Percentiles rank a stretch among this genome's conserved stretches.
These are phyloP conservation scores for Aegilops longissima DNA, from an alignment of 176 grass and related monocot species.

Conservation along the genomic window DNA sequence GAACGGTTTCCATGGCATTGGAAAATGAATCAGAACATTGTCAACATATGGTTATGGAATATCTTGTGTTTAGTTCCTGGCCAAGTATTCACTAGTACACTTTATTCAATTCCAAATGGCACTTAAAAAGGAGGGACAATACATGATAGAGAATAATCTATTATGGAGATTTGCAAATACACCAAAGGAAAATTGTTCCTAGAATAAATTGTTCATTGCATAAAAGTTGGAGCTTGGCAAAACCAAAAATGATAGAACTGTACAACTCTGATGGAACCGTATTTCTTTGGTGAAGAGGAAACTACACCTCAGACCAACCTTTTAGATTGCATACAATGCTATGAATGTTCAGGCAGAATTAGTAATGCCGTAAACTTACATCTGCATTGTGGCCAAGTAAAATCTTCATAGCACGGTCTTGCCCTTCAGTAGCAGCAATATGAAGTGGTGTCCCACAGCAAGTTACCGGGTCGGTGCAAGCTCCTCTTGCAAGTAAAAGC, in stretches of 20 bases:
- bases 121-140: neutral
- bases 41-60: constrained; percentile 1
- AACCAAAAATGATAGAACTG: neutral
- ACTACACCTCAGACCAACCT: neutral
- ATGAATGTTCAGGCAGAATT: neutral
- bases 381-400: constrained; percentile 35
- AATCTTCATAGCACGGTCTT: constrained; percentile 28
- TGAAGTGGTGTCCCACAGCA: constrained; percentile 38
- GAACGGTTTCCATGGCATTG: neutral
- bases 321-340: neutral
- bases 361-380: constrained; percentile 22
- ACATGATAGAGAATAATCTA: neutral
- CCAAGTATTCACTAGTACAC: constrained; percentile 3
- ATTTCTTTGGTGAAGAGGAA: neutral
- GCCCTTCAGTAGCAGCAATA: constrained; percentile 15
- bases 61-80: neutral
- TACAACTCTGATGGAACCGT: neutral
- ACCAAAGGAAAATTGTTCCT: neutral
- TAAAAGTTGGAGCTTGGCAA: neutral
- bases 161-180: neutral
- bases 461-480: constrained; percentile 22
- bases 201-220: neutral
- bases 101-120: neutral
- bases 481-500: constrained; percentile 33
- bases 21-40: neutral